phyloP scores from a whole-genome alignment of 352 stramenopile species.

The Thalassiosira exigua region DNA sequence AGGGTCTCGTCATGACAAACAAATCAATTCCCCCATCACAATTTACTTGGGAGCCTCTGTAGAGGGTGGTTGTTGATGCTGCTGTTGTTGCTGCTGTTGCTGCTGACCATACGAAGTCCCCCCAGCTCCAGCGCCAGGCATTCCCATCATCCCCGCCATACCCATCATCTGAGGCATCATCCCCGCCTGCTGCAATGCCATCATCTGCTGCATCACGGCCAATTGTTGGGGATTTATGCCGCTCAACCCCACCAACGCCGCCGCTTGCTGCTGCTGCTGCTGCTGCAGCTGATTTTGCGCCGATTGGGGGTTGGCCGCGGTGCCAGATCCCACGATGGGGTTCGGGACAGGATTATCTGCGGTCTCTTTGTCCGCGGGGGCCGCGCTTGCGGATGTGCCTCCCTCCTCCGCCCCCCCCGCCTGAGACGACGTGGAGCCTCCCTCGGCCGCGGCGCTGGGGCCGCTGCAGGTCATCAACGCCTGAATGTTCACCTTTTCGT shows the following conservation, averaged over 20 bases:
- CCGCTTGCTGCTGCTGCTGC: neutral
- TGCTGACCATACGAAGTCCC: neutral
- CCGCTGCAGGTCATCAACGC: slow-evolving; percentile 31
- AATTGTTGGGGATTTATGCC: slow-evolving; percentile 9
- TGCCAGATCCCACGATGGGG: neutral
- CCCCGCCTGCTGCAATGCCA: slow-evolving; percentile 28
- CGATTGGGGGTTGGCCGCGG: slow-evolving; percentile 3
- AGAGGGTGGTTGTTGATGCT: neutral
- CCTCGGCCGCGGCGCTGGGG: neutral
- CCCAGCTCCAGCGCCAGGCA: neutral
- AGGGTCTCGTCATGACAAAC: too few relatives aligned
- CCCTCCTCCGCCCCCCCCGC: neutral
- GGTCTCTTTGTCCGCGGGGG: neutral
- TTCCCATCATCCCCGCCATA: slow-evolving; percentile 7
- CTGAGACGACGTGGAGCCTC: neutral
- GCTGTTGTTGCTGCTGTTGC: neutral
- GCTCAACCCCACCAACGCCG: neutral
- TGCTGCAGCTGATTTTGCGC: neutral
- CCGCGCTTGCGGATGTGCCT: neutral
- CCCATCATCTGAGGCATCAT: slow-evolving; percentile 30
- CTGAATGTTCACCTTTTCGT: slow-evolving; percentile 22
- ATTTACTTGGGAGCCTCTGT: slow-evolving; percentile 9
- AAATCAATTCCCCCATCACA: too few relatives aligned
- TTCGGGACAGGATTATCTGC: neutral
- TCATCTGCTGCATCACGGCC: slow-evolving; percentile 42